phyloP scores from a whole-genome alignment of 1,284 basidiomycete genomes.

The Moniliophthora roreri region DNA sequence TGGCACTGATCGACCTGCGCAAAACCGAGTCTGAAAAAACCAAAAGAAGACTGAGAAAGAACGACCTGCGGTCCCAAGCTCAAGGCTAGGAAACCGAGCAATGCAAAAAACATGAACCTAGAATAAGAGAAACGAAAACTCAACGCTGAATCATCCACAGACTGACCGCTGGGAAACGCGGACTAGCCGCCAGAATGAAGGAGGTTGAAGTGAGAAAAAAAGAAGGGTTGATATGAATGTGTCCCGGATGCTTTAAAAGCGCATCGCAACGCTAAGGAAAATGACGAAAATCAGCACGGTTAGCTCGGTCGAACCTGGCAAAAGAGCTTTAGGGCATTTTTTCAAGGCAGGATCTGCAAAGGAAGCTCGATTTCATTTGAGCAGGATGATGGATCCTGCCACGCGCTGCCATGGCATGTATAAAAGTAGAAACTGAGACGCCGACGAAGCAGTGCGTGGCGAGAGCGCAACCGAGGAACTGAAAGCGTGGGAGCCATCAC shows the following conservation, averaged over 20 bases:
- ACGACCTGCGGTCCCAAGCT: conserved; percentile 48
- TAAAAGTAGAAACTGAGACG: no score
- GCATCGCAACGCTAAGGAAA: no score
- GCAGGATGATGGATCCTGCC: no score
- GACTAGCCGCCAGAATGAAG: conserved; percentile 27
- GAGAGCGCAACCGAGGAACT: neutral
- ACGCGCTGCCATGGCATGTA: no score
- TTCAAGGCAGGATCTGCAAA: no score
- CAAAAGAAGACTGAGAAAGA: conserved; percentile 31
- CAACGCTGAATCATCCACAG: conserved; percentile 22
- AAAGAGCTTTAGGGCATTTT: no score
- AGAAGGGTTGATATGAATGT: conserved; percentile 2
- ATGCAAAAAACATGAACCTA: conserved; percentile 33
- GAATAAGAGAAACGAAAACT: conserved; percentile 23
- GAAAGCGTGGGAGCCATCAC: no score
- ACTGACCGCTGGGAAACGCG: conserved; percentile 22
- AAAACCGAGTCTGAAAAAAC: conserved; percentile 43
- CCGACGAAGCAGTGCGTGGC: no score
- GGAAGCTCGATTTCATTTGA: no score
- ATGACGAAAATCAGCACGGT: no score
- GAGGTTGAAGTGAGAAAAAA: conserved; percentile 15
- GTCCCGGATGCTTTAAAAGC: neutral
- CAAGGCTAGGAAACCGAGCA: conserved; percentile 38
- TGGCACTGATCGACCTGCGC: conserved; percentile 56
- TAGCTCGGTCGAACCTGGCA: no score